A percentile compares a stretch with the other conserved stretches of the same genome.
Conservation (phyloP, 331 rosid genomes). For the Malus hybrid region DNA sequence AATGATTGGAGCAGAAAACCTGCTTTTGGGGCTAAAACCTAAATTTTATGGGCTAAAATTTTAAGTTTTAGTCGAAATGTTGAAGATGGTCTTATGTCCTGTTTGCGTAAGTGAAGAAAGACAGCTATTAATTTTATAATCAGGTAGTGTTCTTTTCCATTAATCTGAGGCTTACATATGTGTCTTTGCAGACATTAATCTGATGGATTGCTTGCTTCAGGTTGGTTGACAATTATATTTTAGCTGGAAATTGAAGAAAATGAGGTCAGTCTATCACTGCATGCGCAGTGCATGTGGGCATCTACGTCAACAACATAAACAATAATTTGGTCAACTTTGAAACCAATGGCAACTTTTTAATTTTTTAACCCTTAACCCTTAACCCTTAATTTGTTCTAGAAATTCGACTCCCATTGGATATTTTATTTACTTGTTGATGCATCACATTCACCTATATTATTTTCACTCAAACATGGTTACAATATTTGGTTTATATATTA, state of each 20-base stretch:
- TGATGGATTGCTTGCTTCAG: background rate
- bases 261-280: background rate
- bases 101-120: no score
- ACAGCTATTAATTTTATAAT: no score
- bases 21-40: no score
- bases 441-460: background rate
- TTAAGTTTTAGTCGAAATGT: no score
- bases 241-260: conserved; percentile 20
- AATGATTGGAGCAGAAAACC: no score
- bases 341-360: conserved; percentile 19
- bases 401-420: background rate
- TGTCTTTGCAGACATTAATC: background rate
- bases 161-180: background rate
- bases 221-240: conserved; percentile 10
- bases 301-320: background rate
- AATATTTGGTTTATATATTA: background rate
- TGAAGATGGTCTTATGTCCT: no score
- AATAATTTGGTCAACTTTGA: conserved; percentile 27
- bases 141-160: no score
- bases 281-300: background rate
- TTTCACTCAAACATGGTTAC: no score
- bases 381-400: conserved; percentile 12
- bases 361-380: background rate
- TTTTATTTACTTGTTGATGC: conserved; percentile 6
- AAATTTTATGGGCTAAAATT: no score